A percentile compares a stretch with the other conserved stretches of the same genome.
Evolutionary conservation across 2,329 filamentous ascomycete species (phyloP).

Genomic region (Didymella keratinophila): DNA sequence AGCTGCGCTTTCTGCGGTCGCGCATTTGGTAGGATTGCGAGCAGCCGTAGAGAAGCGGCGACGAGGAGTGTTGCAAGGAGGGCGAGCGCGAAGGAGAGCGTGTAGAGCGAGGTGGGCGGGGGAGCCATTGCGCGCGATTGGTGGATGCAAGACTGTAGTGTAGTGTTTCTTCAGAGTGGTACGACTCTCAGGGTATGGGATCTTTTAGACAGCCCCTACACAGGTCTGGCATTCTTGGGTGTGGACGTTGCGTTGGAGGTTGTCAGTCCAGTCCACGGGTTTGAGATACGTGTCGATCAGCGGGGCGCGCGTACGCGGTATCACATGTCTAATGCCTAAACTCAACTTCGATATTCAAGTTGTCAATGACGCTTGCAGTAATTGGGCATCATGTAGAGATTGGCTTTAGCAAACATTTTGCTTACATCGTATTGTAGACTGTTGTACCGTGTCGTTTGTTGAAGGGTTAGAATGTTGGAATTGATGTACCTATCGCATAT

Average conservation of each 20-base stretch:
- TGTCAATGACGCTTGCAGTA: neutral
- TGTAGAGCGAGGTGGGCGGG: slow-evolving; percentile 31
- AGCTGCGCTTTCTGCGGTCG: slow-evolving; percentile 29
- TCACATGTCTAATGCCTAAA: neutral
- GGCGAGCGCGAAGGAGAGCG: slow-evolving; percentile 43
- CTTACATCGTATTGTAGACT: neutral
- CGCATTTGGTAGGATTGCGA: slow-evolving; percentile 50
- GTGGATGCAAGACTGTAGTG: too few species aligned
- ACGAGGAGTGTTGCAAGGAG: slow-evolving; percentile 46
- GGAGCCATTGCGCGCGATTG: slow-evolving; percentile 29
- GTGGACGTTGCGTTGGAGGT: neutral
- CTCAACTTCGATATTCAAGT: neutral
- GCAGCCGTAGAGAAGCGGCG: slow-evolving; percentile 49
- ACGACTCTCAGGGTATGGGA: neutral
- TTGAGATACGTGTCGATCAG: neutral
- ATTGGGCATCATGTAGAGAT: too few species aligned
- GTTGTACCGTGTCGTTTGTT: too few species aligned
- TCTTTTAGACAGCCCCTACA: neutral
- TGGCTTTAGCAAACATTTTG: too few species aligned
- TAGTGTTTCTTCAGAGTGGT: neutral
- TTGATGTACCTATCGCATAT: neutral
- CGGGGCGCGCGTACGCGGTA: neutral
- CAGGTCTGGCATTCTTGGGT: neutral
- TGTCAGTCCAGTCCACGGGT: neutral
- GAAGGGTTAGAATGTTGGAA: neutral